Base-by-base conservation (phyloP, 192 early-diverging fungal genomes). In the Nowakowskiella sp. region DNA sequence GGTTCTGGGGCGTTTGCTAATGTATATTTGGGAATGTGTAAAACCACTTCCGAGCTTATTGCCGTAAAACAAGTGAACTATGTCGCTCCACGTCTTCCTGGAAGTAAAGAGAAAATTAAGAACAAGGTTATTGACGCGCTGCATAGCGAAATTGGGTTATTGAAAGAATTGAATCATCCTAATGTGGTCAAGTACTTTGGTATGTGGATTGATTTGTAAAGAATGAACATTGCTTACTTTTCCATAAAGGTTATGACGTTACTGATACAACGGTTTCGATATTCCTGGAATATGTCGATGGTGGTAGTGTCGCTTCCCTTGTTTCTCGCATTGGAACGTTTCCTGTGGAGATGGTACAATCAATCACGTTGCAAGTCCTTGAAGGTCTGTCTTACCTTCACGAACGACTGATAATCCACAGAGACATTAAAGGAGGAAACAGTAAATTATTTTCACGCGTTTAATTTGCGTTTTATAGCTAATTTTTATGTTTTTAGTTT, bases 51-150 rank as follows among this genome's bases (percentile, higher is more conserved):
- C 19, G 36, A 39, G 19, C 13, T 39, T 39, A 39, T 39, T 13
- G 36, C 36, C 13, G 36, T 39, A 13, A 39, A 39, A 39, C 36
- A 39, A 19, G 36, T 39, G 13, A 39, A 39, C 32, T 76, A 80
- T 6, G 81, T 83, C 33, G 76, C 80, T 73, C 77, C 25, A 85
- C 13, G 19, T 13, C 36, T 39, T 13, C 36, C 36, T 39, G 36
- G 36, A 13, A 19, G 13, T 19, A 13, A 19, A 39, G 36, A 39
- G 36, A 13, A 19, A 53, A 24, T 4, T 28, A n/a, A 39, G 19
- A 39, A 39, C 13, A 13, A 19, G 19, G 36, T 39, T 39, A 19
- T 39, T 19, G 36, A 39, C 19, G 36, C 36, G 19, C 36, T 39
- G 19, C 13, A 19, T 13, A 13, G 19, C 13, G 36, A 39, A 39